Evolutionary conservation across 1,139 yeast species (phyloP).

Genomic region (Ashbya aceris): DNA sequence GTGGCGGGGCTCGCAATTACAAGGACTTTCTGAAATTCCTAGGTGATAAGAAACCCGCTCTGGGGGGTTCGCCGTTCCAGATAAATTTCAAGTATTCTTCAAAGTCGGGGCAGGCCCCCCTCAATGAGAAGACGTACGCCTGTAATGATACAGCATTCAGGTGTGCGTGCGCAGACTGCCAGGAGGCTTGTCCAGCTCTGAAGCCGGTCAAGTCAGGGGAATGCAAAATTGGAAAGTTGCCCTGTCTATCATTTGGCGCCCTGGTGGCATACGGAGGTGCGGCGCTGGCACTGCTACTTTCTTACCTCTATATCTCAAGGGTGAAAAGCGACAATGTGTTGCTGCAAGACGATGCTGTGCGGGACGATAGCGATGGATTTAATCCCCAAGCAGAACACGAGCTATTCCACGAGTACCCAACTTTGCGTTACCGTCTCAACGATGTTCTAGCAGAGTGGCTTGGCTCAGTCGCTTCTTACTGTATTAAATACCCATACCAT

Average conservation of each 20-base stretch:
- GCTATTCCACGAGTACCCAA: slow-evolving; percentile 13
- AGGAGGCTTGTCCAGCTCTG: slow-evolving; percentile 64
- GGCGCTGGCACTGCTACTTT: slow-evolving; percentile 35
- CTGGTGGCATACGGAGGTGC: slow-evolving; percentile 41
- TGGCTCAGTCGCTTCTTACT: slow-evolving; percentile 43
- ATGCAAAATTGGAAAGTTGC: slow-evolving; percentile 55
- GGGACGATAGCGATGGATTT: slow-evolving; percentile 10
- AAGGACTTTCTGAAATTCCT: slow-evolving; percentile 69
- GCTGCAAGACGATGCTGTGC: slow-evolving; percentile 9
- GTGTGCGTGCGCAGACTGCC: slow-evolving; percentile 92
- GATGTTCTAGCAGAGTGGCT: slow-evolving; percentile 24
- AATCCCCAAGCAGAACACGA: neutral
- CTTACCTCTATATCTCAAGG: slow-evolving; percentile 24
- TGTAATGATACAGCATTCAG: slow-evolving; percentile 54
- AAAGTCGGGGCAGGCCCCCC: slow-evolving; percentile 18
- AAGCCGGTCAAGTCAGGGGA: slow-evolving; percentile 30
- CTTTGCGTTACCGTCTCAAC: slow-evolving; percentile 11
- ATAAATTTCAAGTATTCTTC: slow-evolving; percentile 58
- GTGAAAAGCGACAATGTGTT: slow-evolving; percentile 1
- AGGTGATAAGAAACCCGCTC: slow-evolving; percentile 86
- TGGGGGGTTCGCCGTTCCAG: slow-evolving; percentile 95
- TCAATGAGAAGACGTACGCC: slow-evolving; percentile 27
- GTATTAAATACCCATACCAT: slow-evolving; percentile 50
- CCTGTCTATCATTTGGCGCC: slow-evolving; percentile 65
- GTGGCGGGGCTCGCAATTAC: slow-evolving; percentile 85